Percentiles rank a stretch among this genome's conserved stretches.
Evolutionary conservation across 495 filamentous ascomycete species (phyloP).

Genomic region (Talaromyces wortmannii): DNA sequence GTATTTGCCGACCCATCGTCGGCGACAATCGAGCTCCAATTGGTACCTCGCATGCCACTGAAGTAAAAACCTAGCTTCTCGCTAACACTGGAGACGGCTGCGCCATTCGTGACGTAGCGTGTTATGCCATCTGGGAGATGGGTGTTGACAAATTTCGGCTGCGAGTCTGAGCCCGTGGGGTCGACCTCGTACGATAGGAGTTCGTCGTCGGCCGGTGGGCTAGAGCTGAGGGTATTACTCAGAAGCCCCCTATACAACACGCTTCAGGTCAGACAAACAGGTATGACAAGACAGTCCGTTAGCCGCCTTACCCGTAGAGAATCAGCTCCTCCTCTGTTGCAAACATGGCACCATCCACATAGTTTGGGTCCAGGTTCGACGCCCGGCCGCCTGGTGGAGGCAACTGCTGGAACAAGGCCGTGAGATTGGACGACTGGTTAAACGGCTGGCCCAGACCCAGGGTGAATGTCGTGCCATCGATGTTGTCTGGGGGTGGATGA

Average conservation of each 20-base stretch:
- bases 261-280: no score
- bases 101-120: conserved; percentile 59
- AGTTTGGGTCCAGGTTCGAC: conserved; percentile 54
- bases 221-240: conserved; percentile 5
- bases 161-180: conserved; percentile 25
- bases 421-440: conserved; percentile 43
- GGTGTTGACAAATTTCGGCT: conserved; percentile 25
- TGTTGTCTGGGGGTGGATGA: conserved; percentile 19
- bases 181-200: conserved; percentile 45
- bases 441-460: conserved; percentile 56
- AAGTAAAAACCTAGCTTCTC: conserved; percentile 72
- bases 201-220: conserved; percentile 22
- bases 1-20: conserved; percentile 24
- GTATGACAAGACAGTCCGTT: no score
- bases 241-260: conserved; percentile 9
- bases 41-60: conserved; percentile 46
- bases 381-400: conserved; percentile 34
- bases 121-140: conserved; percentile 41
- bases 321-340: conserved; percentile 56
- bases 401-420: conserved; percentile 35
- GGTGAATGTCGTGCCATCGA: conserved; percentile 39
- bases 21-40: conserved; percentile 38
- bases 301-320: conserved; percentile 22
- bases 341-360: conserved; percentile 57
- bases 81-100: conserved; percentile 55